These are phyloP conservation scores for Hymenoscyphus repandus DNA, from an alignment of 2,329 filamentous ascomycete genomes.

Conservation along the genomic window DNA sequence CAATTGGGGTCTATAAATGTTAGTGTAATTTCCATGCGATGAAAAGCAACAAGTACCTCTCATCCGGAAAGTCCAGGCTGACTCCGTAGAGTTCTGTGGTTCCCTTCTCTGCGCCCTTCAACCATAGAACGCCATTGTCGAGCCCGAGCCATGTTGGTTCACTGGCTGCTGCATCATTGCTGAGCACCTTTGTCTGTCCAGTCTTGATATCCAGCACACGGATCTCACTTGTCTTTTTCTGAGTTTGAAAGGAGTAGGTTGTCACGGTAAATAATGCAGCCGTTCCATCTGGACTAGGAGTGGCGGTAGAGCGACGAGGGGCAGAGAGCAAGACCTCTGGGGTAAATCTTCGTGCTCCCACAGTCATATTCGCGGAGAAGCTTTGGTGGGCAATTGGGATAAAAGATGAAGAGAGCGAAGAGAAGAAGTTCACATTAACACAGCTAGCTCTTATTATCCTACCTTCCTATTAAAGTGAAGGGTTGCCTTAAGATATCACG, in stretches of 20 bases:
- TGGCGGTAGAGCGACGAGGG: conserved; percentile 63
- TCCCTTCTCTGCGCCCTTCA: conserved; percentile 50
- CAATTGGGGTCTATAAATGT: conserved; percentile 36
- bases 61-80: conserved; percentile 23
- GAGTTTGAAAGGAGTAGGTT: conserved; percentile 74
- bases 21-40: not conserved
- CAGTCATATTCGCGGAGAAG: conserved; percentile 50
- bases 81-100: conserved; percentile 26
- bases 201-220: conserved; percentile 64
- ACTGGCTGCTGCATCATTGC: conserved; percentile 57
- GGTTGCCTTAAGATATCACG: not conserved
- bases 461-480: no score
- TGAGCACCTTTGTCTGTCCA: conserved; percentile 60
- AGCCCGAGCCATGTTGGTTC: conserved; percentile 68
- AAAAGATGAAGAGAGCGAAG: not conserved
- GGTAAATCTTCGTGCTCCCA: conserved; percentile 66
- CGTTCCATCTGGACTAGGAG: conserved; percentile 64
- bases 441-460: no score
- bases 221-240: conserved; percentile 63
- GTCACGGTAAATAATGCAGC: conserved; percentile 64
- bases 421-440: no score
- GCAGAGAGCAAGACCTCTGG: conserved; percentile 73
- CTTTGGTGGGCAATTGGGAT: not conserved
- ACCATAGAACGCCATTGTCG: conserved; percentile 26
- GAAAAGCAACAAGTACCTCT: conserved; percentile 14